Evolutionary conservation across 345 rosid genomes (phyloP).

Genomic region (Dovyalis caffra): DNA sequence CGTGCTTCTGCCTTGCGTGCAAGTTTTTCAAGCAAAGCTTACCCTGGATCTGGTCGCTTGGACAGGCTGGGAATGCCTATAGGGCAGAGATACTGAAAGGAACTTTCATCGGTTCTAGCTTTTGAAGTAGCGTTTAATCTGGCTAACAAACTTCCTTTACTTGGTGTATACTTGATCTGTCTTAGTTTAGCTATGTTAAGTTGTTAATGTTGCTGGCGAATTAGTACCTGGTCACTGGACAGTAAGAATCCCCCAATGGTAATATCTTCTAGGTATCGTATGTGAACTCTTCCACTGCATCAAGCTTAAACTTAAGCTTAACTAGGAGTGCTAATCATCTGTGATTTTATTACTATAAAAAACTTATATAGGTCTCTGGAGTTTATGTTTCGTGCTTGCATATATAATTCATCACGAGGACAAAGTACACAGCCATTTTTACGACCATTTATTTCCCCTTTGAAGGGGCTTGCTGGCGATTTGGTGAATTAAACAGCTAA

Average conservation of each 20-base stretch:
- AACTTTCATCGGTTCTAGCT: not conserved
- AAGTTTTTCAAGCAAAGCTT: constrained; percentile 65
- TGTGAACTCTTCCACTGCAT: not conserved
- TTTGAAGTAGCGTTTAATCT: constrained; percentile 7
- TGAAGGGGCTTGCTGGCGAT: not conserved
- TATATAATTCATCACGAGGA: not conserved
- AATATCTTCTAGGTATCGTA: not conserved
- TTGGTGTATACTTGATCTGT: not conserved
- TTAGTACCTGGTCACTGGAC: not conserved
- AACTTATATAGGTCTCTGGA: too few relatives aligned
- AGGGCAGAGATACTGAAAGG: constrained; percentile 22
- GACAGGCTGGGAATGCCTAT: constrained; percentile 86
- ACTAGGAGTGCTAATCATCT: not conserved
- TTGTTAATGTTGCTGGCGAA: not conserved
- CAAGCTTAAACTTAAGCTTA: not conserved
- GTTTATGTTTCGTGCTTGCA: too few relatives aligned
- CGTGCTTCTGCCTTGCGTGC: constrained; percentile 52
- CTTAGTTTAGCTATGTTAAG: not conserved
- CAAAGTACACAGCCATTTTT: not conserved
- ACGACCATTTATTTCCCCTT: too few relatives aligned
- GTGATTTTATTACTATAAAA: too few relatives aligned
- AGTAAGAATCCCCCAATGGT: not conserved
- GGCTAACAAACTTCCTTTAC: not conserved
- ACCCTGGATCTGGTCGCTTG: constrained; percentile 92
- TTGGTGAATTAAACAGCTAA: not conserved